phyloP scores from a whole-genome alignment of 306 rosid species.

The Cercis canadensis region DNA sequence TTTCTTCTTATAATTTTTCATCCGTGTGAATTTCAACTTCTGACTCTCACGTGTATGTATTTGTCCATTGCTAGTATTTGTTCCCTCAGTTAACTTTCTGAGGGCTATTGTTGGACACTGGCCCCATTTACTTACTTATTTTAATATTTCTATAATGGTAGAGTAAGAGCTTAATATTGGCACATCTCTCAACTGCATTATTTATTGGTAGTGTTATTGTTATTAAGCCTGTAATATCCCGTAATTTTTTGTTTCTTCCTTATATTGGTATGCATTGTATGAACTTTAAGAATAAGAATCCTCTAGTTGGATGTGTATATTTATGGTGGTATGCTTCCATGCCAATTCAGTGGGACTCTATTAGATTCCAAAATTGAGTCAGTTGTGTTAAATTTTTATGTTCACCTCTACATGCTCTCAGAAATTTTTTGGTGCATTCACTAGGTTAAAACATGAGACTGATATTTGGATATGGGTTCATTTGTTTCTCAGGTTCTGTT shows the following conservation, averaged over 20 bases:
- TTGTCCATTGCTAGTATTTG: conserved; percentile 2
- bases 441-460: conserved; percentile 21
- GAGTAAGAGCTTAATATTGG: not conserved
- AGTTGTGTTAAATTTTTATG: too few species aligned
- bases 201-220: conserved; percentile 12
- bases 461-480: conserved; percentile 32
- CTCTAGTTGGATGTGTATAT: conserved; percentile 10
- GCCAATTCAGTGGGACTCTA: not conserved
- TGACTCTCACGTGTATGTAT: conserved; percentile 3
- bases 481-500: conserved; percentile 82
- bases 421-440: conserved; percentile 7
- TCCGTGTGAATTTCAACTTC: conserved; percentile 25
- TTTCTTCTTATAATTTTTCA: not conserved
- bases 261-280: not conserved
- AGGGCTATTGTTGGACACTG: conserved; percentile 5
- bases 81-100: conserved; percentile 1
- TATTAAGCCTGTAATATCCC: not conserved
- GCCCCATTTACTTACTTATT: conserved; percentile 11
- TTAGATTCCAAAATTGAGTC: not conserved
- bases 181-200: not conserved
- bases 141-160: not conserved
- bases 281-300: conserved; percentile 7
- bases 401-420: too few species aligned
- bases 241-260: not conserved
- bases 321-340: not conserved